phyloP scores from a whole-genome alignment of 305 asterid genomes.

The Withania somnifera region DNA sequence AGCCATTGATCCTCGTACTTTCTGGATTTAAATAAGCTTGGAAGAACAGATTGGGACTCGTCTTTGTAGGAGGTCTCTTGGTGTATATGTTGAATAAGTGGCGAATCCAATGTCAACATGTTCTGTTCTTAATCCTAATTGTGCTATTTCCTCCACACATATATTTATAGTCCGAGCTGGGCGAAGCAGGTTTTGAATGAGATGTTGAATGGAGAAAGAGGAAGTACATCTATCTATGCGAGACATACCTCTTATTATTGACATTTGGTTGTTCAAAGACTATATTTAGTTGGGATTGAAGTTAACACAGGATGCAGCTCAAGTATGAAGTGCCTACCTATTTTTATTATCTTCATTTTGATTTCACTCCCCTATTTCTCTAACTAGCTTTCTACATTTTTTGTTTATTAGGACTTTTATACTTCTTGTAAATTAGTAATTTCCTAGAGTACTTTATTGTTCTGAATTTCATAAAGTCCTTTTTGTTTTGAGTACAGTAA shows the following conservation, averaged over 20 bases:
- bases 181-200: background rate
- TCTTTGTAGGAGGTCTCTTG: background rate
- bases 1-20: slow-evolving; percentile 1
- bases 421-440: background rate
- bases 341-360: background rate
- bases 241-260: background rate
- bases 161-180: background rate
- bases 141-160: background rate
- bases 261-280: background rate
- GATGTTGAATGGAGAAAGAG: background rate
- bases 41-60: background rate
- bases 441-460: background rate
- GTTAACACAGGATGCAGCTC: background rate
- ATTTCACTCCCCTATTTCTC: background rate
- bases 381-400: background rate
- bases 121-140: background rate
- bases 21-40: background rate
- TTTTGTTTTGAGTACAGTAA: background rate
- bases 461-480: background rate
- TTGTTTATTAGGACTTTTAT: background rate
- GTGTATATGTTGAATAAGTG: background rate
- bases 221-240: background rate
- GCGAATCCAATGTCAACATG: background rate
- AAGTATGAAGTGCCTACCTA: background rate
- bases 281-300: background rate